Conservation (phyloP, 805 yeast genomes). For the Suhomyces vadensis region DNA sequence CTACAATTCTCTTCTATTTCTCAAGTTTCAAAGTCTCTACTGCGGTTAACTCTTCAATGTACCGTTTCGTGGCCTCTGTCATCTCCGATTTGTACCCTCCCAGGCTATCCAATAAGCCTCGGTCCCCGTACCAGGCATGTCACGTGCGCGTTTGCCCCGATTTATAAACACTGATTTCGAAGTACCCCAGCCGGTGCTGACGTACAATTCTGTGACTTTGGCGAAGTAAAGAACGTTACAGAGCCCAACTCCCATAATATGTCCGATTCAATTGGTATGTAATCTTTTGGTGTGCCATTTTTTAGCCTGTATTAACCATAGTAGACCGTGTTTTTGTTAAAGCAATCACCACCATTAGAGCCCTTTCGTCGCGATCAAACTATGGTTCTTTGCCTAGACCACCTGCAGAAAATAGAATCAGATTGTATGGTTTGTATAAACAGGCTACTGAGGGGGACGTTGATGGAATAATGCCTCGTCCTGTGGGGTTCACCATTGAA, state of each 20-base stretch:
- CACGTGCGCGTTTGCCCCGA: too few relatives aligned
- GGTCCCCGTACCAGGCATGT: too few relatives aligned
- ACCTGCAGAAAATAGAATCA: constrained; percentile 66
- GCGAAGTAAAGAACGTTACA: too few relatives aligned
- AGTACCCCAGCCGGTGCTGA: too few relatives aligned
- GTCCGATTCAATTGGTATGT: constrained; percentile 53
- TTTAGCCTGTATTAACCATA: neutral
- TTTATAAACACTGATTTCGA: too few relatives aligned
- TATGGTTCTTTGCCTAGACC: constrained; percentile 72
- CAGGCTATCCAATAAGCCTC: too few relatives aligned
- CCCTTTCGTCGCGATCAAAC: constrained; percentile 64
- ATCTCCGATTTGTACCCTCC: too few relatives aligned
- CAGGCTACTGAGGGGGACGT: constrained; percentile 91
- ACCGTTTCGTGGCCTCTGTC: too few relatives aligned
- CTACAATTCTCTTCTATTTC: neutral
- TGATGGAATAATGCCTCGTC: constrained; percentile 64
- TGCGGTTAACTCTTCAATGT: too few relatives aligned
- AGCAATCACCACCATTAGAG: constrained; percentile 77
- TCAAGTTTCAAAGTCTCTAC: too few relatives aligned
- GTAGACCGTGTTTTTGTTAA: constrained; percentile 77
- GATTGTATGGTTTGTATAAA: constrained; percentile 78
- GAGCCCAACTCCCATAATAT: constrained; percentile 18
- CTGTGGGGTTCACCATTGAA: constrained; percentile 58
- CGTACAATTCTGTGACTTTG: too few relatives aligned
- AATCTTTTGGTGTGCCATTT: neutral